Percentiles rank a stretch among this genome's conserved stretches.
These are phyloP conservation scores for Kluyveromyces marxianus DNA, from an alignment of 1,139 yeast species.

Conservation along the genomic window DNA sequence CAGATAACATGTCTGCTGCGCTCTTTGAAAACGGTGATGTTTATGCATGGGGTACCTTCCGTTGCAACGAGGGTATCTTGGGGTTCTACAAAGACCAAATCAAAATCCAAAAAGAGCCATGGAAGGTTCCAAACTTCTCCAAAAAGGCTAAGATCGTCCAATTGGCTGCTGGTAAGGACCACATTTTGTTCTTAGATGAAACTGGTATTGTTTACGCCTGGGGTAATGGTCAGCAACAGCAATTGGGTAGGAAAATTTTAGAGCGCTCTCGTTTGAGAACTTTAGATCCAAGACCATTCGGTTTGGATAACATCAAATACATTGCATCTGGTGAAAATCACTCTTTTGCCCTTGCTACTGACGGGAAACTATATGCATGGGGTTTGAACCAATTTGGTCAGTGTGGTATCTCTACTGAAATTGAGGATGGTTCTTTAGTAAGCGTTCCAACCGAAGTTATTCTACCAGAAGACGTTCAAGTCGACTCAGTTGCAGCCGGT, in stretches of 20 bases:
- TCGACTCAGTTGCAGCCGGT: conserved; percentile 68
- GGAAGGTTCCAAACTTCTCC: conserved; percentile 40
- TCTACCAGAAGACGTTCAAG: conserved; percentile 50
- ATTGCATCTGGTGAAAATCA: conserved; percentile 94
- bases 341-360: conserved; percentile 79
- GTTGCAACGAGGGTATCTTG: conserved; percentile 84
- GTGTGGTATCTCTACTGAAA: conserved; percentile 65
- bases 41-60: conserved; percentile 96
- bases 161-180: conserved; percentile 90
- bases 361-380: conserved; percentile 76
- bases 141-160: conserved; percentile 69
- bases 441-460: conserved; percentile 70
- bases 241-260: conserved; percentile 74
- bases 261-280: conserved; percentile 69
- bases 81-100: conserved; percentile 65
- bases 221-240: conserved; percentile 95
- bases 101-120: conserved; percentile 59
- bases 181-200: conserved; percentile 70
- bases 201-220: conserved; percentile 89
- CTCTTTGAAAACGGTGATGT: conserved; percentile 77
- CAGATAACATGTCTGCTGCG: conserved; percentile 84
- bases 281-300: conserved; percentile 63
- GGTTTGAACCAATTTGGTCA: conserved; percentile 96
- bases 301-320: conserved; percentile 65
- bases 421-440: conserved; percentile 77